phyloP scores from a whole-genome alignment of 192 early-diverging fungal species.

The Allomyces arbusculus region DNA sequence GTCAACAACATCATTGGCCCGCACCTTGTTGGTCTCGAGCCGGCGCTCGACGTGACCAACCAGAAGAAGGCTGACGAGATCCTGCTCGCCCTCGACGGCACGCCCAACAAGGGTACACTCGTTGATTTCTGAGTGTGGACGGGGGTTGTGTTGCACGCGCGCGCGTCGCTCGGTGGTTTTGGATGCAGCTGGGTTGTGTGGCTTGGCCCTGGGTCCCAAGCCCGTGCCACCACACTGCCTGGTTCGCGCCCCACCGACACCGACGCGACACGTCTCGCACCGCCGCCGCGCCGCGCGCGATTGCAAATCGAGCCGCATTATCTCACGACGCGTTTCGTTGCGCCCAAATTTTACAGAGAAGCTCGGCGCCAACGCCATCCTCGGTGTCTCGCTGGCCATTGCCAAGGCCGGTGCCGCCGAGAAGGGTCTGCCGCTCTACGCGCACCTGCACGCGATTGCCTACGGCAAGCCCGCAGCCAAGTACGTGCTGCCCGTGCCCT shows the following conservation, averaged over 20 bases:
- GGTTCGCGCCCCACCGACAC: too few species aligned
- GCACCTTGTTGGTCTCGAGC: conserved; percentile 41
- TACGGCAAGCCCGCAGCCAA: conserved; percentile 48
- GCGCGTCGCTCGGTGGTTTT: too few species aligned
- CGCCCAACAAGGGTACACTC: conserved; percentile 62
- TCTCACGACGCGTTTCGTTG: not conserved
- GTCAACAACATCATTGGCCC: conserved; percentile 79
- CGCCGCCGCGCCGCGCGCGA: not conserved
- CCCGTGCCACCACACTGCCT: not conserved
- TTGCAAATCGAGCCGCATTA: not conserved
- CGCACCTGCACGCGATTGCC: conserved; percentile 80
- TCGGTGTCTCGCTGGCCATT: conserved; percentile 94
- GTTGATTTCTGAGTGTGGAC: not conserved
- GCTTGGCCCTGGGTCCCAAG: conserved; percentile 1
- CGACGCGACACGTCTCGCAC: too few species aligned
- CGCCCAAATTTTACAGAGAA: conserved; percentile 19
- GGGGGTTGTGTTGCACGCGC: too few species aligned
- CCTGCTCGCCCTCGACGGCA: conserved; percentile 80
- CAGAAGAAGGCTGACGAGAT: conserved; percentile 82
- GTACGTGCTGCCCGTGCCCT: conserved; percentile 85
- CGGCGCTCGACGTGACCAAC: conserved; percentile 63
- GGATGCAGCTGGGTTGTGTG: not conserved
- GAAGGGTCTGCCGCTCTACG: conserved; percentile 86
- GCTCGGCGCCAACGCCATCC: conserved; percentile 93
- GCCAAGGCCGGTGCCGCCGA: conserved; percentile 84